Evolutionary conservation across 345 rosid species (phyloP).

Genomic region (Eucalyptus marginata): DNA sequence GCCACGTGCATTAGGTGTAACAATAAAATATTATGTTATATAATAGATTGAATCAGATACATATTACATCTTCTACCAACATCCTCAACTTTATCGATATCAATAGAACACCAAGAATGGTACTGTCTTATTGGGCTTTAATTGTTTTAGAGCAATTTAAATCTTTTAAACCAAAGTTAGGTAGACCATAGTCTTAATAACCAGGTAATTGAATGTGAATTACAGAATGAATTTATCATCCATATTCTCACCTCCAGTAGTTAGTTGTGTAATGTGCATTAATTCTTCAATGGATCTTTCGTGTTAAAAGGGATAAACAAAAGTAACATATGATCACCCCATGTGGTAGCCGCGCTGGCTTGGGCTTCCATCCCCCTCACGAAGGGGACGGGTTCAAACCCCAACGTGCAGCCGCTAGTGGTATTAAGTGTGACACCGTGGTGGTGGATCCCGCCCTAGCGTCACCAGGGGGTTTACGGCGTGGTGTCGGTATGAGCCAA

Average conservation of each 20-base stretch:
- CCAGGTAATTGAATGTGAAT: neutral
- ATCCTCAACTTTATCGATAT: neutral
- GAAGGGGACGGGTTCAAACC: no score
- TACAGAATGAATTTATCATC: rapidly evolving
- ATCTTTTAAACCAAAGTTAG: neutral
- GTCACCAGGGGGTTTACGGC: no score
- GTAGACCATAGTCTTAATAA: neutral
- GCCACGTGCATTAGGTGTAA: neutral
- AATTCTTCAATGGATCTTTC: neutral
- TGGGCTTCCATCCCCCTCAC: no score
- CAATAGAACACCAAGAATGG: neutral
- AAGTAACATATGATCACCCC: no score
- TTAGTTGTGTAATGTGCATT: neutral
- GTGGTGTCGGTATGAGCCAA: neutral
- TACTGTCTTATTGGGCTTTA: neutral
- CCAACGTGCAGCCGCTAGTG: no score
- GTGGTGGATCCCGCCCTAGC: no score
- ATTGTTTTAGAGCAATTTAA: neutral
- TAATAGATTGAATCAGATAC: neutral
- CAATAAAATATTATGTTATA: neutral
- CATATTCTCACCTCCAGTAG: neutral
- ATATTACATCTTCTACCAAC: neutral
- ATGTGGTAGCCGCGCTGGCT: no score
- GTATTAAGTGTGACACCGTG: no score
- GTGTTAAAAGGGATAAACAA: neutral